phyloP scores from a whole-genome alignment of 495 filamentous ascomycete species.

The Xylaria bambusicola region DNA sequence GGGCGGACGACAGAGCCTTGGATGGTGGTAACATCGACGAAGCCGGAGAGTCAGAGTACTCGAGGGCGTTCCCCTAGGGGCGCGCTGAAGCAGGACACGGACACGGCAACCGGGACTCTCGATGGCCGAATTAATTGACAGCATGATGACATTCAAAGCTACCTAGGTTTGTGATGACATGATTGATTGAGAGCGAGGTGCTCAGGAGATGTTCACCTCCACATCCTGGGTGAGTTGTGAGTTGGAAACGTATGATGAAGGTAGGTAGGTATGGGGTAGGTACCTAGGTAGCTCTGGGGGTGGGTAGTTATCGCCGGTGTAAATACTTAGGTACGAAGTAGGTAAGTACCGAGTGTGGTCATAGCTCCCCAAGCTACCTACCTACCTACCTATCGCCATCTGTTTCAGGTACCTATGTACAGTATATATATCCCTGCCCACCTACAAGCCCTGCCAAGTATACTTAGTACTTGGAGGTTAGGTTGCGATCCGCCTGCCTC shows the following conservation, averaged over 20 bases:
- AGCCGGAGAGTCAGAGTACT: slow-evolving; percentile 23
- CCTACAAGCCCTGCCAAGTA: too few species aligned
- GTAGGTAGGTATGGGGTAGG: neutral
- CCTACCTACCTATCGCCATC: too few species aligned
- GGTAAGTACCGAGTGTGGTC: too few species aligned
- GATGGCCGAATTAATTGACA: slow-evolving; percentile 12
- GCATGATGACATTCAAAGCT: slow-evolving; percentile 20
- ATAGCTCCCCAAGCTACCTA: too few species aligned
- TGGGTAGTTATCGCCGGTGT: too few species aligned
- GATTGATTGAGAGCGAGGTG: neutral
- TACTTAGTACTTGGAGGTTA: too few species aligned
- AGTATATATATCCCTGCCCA: too few species aligned
- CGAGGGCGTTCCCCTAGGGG: slow-evolving; percentile 24
- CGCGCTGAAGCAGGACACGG: slow-evolving; percentile 13
- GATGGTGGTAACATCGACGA: slow-evolving; percentile 17
- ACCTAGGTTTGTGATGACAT: neutral
- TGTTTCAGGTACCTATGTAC: too few species aligned
- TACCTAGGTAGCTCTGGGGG: too few species aligned
- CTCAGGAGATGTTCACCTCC: neutral
- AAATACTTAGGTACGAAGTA: too few species aligned
- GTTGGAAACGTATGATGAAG: neutral
- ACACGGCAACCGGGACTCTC: slow-evolving; percentile 14
- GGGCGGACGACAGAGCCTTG: neutral
- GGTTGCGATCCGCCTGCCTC: too few species aligned
- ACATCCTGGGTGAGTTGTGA: too few species aligned